phyloP scores from a whole-genome alignment of 768 basidiomycete species.

The Mycena galopus region DNA sequence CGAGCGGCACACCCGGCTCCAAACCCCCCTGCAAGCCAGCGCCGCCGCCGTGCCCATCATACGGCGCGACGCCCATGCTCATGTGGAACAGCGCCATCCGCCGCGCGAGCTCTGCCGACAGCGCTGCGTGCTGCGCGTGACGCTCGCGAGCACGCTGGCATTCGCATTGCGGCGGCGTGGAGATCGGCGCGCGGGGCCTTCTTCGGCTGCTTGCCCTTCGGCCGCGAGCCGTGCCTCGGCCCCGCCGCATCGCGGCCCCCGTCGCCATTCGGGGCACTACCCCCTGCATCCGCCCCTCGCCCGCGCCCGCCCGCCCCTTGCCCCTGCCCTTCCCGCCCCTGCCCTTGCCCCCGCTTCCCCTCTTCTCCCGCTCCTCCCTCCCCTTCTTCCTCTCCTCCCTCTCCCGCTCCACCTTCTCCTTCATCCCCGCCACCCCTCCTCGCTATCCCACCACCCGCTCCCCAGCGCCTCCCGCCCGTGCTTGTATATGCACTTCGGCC shows the following conservation, averaged over 20 bases:
- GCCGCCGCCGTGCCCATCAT: background rate
- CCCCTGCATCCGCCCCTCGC: background rate
- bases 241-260: background rate
- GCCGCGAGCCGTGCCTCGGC: background rate
- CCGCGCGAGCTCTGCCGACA: background rate
- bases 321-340: background rate
- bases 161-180: background rate
- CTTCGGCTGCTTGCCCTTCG: background rate
- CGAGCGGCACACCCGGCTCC: background rate
- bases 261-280: background rate
- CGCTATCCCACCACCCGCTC: slow-evolving; percentile 28
- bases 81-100: slow-evolving; percentile 6
- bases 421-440: slow-evolving; percentile 15
- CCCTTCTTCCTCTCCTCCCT: slow-evolving; percentile 20
- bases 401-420: slow-evolving; percentile 12
- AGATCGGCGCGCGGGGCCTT: background rate
- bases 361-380: slow-evolving; percentile 22
- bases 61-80: background rate
- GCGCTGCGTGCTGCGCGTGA: slow-evolving; percentile 1
- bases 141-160: background rate
- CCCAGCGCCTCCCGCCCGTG: slow-evolving; percentile 41
- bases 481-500: slow-evolving; percentile 49
- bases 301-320: slow-evolving; percentile 15
- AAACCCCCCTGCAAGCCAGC: background rate
- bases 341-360: too few species aligned